Percentiles rank a stretch among this genome's conserved stretches.
These are phyloP conservation scores for Linnemannia elongata DNA, from an alignment of 192 early-diverging fungal genomes.

Conservation along the genomic window DNA sequence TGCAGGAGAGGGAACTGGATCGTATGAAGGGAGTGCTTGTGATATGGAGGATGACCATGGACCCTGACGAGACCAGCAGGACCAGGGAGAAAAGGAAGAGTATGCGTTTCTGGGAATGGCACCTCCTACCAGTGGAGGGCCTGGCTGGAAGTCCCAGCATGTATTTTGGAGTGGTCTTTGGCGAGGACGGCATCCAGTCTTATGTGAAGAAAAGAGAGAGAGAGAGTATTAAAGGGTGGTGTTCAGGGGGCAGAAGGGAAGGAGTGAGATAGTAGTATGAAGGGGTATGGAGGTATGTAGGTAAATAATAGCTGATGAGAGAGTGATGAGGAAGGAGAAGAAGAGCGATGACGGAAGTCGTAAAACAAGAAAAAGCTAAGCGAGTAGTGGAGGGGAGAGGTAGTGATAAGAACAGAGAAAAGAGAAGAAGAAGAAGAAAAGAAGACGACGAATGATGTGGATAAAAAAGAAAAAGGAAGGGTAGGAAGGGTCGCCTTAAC, in stretches of 20 bases:
- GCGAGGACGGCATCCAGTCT: slow-evolving; percentile 38
- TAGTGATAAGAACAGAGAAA: neutral
- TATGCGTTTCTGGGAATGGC: slow-evolving; percentile 41
- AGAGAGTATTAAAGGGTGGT: neutral
- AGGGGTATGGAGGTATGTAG: neutral
- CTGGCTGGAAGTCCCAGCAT: slow-evolving; percentile 34
- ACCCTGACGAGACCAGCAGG: slow-evolving; percentile 48
- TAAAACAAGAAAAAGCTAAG: neutral
- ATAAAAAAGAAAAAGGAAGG: neutral
- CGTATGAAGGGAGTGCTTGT: slow-evolving; percentile 20
- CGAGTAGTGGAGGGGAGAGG: neutral
- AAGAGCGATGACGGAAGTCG: neutral
- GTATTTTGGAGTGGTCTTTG: slow-evolving; percentile 31
- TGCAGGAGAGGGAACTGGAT: slow-evolving; percentile 31
- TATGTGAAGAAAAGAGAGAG: neutral
- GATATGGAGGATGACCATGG: slow-evolving; percentile 49
- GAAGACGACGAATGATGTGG: neutral
- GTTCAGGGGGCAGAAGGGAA: neutral
- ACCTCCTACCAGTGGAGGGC: slow-evolving; percentile 33
- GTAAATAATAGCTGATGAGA: neutral
- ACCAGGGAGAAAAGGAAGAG: slow-evolving; percentile 45
- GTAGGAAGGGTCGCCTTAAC: neutral
- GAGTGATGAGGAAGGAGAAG: neutral
- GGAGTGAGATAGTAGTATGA: neutral
- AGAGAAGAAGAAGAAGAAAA: neutral